Evolutionary conservation across 208 protist species (phyloP), one percentile per base, ranked within the genome.

Genomic region (Acanthamoeba healyi): DNA sequence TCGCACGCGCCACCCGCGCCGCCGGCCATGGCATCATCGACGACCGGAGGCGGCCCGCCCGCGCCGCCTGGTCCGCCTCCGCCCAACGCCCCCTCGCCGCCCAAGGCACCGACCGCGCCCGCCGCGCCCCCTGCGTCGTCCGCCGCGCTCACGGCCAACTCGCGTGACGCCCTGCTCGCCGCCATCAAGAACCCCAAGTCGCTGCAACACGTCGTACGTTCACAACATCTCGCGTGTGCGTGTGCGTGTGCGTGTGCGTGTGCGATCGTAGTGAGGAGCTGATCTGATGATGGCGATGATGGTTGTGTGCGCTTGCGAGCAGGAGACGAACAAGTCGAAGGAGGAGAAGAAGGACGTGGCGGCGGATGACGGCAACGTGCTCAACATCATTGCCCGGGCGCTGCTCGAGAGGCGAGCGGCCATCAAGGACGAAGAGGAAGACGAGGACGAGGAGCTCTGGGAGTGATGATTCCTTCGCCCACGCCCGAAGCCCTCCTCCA

Each of bases 361-460:
- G 14, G 38, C 9, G 38, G 42, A 82, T 26, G 72, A 82, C 32
- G 63, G 63, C 72, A 82, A 82, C 72, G 72, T 82, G 38, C 42
- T 82, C 38, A 82, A 82, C 38, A 82, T 82, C 38, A 82, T 82
- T 26, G 72, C 72, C 9, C 34, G 42, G 6, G 72, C 72, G 38
- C 72, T 82, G 34, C 34, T 82, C n/a, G 72, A 15, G 19, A 38
- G 72, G 42, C 34, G 72, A 22, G 38, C 10, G 38, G 38, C 34
- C 72, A 82, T 82, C 72, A 82, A 82, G 38, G 72, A 82, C n/a
- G 72, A 82, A 51, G 72, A 82, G 38, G 72, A 42, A 51, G 72
- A 38, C 14, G 72, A 51, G 24, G 72, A 51, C 22, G 72, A 82
- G 14, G 61, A 70, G 26, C 22, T 70, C 14, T 70, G 61, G 61